These are phyloP conservation scores for Evansstolkia leycettana DNA, from an alignment of 495 filamentous ascomycete genomes.

Conservation along the genomic window DNA sequence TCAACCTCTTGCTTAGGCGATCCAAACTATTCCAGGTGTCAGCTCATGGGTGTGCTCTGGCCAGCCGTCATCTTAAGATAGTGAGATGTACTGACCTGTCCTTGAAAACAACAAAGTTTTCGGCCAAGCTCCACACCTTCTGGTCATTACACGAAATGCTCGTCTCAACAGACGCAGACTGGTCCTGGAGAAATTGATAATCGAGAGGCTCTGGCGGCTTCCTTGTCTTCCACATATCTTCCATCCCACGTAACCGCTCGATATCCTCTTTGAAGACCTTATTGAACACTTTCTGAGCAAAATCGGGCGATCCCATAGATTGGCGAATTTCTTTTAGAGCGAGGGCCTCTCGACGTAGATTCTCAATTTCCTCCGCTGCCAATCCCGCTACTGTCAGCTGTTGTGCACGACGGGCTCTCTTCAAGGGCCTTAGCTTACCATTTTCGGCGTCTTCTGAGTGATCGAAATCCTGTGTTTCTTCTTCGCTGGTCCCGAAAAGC, in stretches of 20 bases:
- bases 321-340: constrained; percentile 72
- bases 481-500: constrained; percentile 85
- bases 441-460: constrained; percentile 71
- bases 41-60: not conserved
- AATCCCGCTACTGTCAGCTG: not conserved
- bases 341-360: constrained; percentile 68
- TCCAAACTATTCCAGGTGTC: constrained; percentile 39
- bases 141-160: constrained; percentile 56
- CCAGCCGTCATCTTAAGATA: not conserved
- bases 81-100: constrained; percentile 42
- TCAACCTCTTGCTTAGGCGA: constrained; percentile 61
- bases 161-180: constrained; percentile 35
- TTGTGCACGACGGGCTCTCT: not conserved
- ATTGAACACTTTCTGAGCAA: constrained; percentile 69
- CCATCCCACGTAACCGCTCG: constrained; percentile 69
- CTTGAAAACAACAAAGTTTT: constrained; percentile 78
- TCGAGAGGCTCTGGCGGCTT: constrained; percentile 61
- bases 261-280: constrained; percentile 91
- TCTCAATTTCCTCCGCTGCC: constrained; percentile 70
- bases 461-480: constrained; percentile 59
- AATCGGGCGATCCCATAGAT: constrained; percentile 72
- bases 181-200: constrained; percentile 41
- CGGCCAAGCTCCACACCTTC: constrained; percentile 62
- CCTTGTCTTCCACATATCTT: constrained; percentile 91
- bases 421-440: constrained; percentile 23